A percentile compares a stretch with the other conserved stretches of the same genome.
Evolutionary conservation across 225 moss, liverwort and hornwort species (phyloP).

Genomic region (Neckera pumila): DNA sequence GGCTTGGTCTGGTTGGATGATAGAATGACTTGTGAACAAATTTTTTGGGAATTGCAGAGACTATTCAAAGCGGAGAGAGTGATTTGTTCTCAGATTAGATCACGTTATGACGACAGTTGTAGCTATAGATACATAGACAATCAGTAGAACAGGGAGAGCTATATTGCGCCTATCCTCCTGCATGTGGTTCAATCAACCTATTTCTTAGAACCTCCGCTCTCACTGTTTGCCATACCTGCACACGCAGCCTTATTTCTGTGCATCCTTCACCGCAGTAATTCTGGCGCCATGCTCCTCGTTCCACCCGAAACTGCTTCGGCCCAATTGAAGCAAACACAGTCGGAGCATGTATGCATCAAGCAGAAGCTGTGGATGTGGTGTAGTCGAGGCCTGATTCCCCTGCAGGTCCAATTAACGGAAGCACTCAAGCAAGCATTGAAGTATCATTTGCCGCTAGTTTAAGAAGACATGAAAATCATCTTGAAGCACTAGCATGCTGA

Average conservation of each 20-base stretch:
- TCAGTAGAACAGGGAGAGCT: not conserved
- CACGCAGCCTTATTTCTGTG: too few relatives aligned
- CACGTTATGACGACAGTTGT: not conserved
- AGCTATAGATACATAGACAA: not conserved
- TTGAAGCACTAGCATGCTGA: not conserved
- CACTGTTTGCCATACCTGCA: too few relatives aligned
- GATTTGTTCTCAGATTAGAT: not conserved
- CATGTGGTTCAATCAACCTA: not conserved
- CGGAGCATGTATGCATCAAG: too few relatives aligned
- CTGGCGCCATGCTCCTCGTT: too few relatives aligned
- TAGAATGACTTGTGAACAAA: not conserved
- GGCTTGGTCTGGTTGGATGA: not conserved
- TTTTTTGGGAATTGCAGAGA: not conserved
- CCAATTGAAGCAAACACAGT: too few relatives aligned
- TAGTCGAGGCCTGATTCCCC: too few relatives aligned
- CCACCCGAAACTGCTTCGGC: too few relatives aligned
- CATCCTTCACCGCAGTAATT: not conserved
- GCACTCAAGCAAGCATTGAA: not conserved
- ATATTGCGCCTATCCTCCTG: not conserved
- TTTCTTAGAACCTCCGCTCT: not conserved
- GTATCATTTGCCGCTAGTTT: not conserved
- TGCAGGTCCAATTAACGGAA: too few relatives aligned
- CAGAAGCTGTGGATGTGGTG: too few relatives aligned
- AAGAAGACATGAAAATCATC: not conserved
- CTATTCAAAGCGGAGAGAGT: not conserved